These are phyloP conservation scores for Ophiosphaerella narmari DNA, from an alignment of 2,329 filamentous ascomycete genomes.

Conservation along the genomic window DNA sequence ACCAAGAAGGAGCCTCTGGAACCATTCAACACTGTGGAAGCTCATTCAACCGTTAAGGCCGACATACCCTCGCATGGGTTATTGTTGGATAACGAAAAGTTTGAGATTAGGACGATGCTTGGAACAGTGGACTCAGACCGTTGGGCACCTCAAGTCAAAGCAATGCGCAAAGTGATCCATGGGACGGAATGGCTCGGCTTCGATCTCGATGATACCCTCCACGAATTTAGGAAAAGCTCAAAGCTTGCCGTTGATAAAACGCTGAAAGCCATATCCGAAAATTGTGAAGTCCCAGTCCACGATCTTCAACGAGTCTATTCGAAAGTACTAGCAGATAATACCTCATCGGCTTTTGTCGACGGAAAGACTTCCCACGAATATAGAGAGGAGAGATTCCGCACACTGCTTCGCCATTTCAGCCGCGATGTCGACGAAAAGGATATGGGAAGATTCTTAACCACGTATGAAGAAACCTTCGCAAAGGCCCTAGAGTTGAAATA, in stretches of 20 bases:
- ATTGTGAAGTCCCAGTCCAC: not conserved
- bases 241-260: conserved; percentile 39
- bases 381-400: conserved; percentile 46
- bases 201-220: conserved; percentile 56
- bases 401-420: not conserved
- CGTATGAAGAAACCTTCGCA: not conserved
- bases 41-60: too few species aligned
- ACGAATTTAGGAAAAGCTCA: conserved; percentile 53
- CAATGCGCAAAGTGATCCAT: too few species aligned
- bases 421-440: conserved; percentile 3
- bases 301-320: conserved; percentile 36
- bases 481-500: conserved; percentile 41
- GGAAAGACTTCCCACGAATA: conserved; percentile 53
- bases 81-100: too few species aligned
- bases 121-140: too few species aligned
- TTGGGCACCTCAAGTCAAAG: too few species aligned
- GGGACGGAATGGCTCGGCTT: conserved; percentile 50
- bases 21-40: too few species aligned
- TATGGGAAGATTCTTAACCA: not conserved
- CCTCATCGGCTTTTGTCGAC: conserved; percentile 50
- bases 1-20: too few species aligned
- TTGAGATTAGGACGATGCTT: too few species aligned
- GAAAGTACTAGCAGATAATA: conserved; percentile 42
- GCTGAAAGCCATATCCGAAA: conserved; percentile 37
- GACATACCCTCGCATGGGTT: too few species aligned